Conservation (phyloP, 176 grass and related monocot species). For the Cocos nucifera region DNA sequence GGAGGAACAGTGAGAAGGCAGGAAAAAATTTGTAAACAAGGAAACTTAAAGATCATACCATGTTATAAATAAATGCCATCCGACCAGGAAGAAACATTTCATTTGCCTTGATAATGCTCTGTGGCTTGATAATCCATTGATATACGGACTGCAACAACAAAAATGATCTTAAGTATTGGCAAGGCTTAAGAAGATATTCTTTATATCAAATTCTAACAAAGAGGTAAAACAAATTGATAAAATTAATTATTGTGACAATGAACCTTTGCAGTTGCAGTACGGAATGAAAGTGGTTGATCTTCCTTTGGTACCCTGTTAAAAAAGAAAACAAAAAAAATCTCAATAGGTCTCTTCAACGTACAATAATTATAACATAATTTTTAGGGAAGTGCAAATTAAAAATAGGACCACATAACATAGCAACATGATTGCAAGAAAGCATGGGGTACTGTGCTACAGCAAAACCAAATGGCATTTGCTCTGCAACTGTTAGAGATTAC, state of each 20-base stretch:
- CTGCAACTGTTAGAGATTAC: no score
- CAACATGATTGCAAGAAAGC: no score
- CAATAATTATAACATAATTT: no score
- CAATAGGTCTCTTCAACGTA: no score
- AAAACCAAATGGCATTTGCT: no score
- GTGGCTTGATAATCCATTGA: conserved; percentile 89
- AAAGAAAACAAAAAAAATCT: neutral
- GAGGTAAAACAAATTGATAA: no score
- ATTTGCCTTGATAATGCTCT: conserved; percentile 70
- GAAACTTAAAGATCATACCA: conserved; percentile 40
- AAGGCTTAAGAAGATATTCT: no score
- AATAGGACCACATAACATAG: no score
- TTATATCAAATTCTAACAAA: no score
- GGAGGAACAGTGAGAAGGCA: no score
- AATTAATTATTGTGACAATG: neutral
- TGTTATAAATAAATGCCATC: conserved; percentile 94
- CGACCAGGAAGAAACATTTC: conserved; percentile 97
- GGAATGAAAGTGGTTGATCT: conserved; percentile 62
- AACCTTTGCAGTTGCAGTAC: conserved; percentile 91
- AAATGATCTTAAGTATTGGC: neutral
- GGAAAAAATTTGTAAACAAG: neutral
- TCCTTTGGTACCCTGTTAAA: conserved; percentile 54
- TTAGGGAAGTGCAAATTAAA: no score
- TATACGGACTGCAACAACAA: conserved; percentile 75
- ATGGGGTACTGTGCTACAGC: no score